A percentile compares a stretch with the other conserved stretches of the same genome.
Conservation (phyloP, 352 stramenopile species). For the Thalassiosira hispida region DNA sequence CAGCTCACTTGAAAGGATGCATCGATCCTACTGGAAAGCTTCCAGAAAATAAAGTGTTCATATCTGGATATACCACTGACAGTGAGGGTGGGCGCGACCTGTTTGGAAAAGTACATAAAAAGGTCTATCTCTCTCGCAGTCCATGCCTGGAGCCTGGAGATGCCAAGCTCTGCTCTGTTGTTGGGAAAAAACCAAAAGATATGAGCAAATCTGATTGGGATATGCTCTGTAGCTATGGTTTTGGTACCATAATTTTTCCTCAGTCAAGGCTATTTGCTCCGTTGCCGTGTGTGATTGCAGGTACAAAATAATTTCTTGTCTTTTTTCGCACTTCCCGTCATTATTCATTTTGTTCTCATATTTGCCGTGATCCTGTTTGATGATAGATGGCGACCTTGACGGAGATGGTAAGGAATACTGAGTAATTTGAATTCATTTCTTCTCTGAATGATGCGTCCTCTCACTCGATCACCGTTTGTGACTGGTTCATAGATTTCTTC, state of each 20-base stretch:
- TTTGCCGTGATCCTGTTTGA: conserved; percentile 14
- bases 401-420: conserved; percentile 55
- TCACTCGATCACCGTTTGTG: neutral
- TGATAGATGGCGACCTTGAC: conserved; percentile 67
- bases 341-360: conserved; percentile 1
- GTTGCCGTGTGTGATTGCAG: conserved; percentile 28
- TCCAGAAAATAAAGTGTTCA: conserved; percentile 52
- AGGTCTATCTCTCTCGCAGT: conserved; percentile 37
- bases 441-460: neutral
- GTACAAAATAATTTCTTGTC: neutral
- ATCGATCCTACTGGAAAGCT: conserved; percentile 60
- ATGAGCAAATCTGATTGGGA: conserved; percentile 57
- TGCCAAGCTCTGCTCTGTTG: conserved; percentile 45
- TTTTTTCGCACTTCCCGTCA: neutral
- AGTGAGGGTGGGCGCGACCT: conserved; percentile 20
- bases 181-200: conserved; percentile 48
- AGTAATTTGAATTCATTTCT: neutral
- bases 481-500: conserved; percentile 50
- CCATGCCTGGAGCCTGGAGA: conserved; percentile 41
- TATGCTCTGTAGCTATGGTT: conserved; percentile 40
- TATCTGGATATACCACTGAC: conserved; percentile 48
- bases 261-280: conserved; percentile 14
- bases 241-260: conserved; percentile 63
- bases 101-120: conserved; percentile 28
- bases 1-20: conserved; percentile 50